Evolutionary conservation across 441 rosid species (phyloP).

Genomic region (Lepidium campestre): DNA sequence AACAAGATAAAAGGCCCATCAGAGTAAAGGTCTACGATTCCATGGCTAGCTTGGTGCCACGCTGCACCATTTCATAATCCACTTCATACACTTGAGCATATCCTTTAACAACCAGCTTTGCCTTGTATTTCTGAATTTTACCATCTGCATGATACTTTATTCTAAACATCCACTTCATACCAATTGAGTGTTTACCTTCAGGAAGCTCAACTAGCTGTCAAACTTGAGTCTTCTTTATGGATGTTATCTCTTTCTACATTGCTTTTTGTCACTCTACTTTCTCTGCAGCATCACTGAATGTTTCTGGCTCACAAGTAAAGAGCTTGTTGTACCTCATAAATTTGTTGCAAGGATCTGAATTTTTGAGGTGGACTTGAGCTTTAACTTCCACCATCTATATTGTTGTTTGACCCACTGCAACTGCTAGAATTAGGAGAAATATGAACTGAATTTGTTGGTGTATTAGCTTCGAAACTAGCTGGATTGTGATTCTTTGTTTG

Average conservation of each 20-base stretch:
- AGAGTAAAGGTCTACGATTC: too few relatives aligned
- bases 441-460: neutral
- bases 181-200: neutral
- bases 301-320: neutral
- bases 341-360: neutral
- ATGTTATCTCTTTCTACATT: neutral
- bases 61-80: too few relatives aligned
- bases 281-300: neutral
- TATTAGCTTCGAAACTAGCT: neutral
- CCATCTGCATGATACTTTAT: neutral
- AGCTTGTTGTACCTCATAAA: neutral
- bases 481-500: neutral
- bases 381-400: neutral
- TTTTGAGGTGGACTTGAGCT: neutral
- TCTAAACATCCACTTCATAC: slow-evolving; percentile 9
- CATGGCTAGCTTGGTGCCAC: too few relatives aligned
- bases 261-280: neutral
- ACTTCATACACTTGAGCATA: neutral
- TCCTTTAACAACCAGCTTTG: neutral
- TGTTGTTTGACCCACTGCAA: neutral
- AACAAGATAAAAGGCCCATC: too few relatives aligned
- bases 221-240: neutral
- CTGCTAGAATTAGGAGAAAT: neutral
- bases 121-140: neutral
- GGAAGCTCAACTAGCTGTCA: neutral